Evolutionary conservation across 2,329 filamentous ascomycete species (phyloP).

Genomic region (Ophiostoma sp.): DNA sequence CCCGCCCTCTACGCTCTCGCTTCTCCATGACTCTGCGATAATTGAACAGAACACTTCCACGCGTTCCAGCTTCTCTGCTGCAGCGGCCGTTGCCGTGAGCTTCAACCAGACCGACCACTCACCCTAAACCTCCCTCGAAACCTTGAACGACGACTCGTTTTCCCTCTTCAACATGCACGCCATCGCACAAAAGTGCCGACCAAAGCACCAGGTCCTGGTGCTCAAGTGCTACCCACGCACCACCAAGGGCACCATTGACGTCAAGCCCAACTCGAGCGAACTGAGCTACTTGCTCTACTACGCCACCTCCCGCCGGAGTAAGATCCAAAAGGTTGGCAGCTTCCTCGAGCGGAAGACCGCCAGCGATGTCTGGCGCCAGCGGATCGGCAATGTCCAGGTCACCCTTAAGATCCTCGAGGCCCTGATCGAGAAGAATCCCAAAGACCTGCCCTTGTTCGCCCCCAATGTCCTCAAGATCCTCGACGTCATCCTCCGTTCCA

Average conservation of each 20-base stretch:
- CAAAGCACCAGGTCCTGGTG: constrained; percentile 94
- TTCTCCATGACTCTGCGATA: too few relatives aligned
- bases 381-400: constrained; percentile 91
- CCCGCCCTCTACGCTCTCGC: not conserved
- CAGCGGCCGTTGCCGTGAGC: not conserved
- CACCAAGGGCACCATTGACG: constrained; percentile 86
- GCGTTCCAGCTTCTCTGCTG: not conserved
- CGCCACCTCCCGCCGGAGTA: constrained; percentile 88
- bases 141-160: not conserved
- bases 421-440: constrained; percentile 87
- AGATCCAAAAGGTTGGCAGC: constrained; percentile 91
- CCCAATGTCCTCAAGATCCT: constrained; percentile 82
- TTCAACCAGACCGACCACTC: not conserved
- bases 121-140: not conserved
- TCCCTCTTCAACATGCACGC: constrained; percentile 56
- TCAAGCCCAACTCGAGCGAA: constrained; percentile 95
- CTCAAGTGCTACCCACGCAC: constrained; percentile 95
- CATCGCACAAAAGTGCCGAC: constrained; percentile 70
- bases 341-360: constrained; percentile 95
- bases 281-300: constrained; percentile 97
- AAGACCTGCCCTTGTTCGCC: constrained; percentile 87
- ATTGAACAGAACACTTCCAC: not conserved
- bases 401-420: constrained; percentile 90
- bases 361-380: constrained; percentile 83
- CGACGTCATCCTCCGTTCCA: constrained; percentile 76